These are phyloP conservation scores for Thraustochytrium sp. DNA, from an alignment of 352 stramenopile species.

Conservation along the genomic window DNA sequence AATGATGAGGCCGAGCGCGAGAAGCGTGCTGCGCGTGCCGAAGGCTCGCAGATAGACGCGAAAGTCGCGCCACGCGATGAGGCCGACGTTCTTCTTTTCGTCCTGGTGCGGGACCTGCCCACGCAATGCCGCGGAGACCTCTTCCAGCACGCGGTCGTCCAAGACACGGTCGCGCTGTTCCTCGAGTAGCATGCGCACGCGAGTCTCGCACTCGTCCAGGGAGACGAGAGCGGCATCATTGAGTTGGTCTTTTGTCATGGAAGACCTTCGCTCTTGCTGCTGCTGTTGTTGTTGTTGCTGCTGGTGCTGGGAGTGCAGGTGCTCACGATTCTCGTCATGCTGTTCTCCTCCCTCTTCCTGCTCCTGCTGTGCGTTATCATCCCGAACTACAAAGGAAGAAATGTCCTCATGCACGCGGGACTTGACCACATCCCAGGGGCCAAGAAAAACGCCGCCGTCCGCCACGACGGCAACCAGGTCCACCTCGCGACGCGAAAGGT, in stretches of 20 bases:
- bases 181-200: neutral
- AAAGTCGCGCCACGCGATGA: slow-evolving; percentile 38
- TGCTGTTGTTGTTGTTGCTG: neutral
- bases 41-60: neutral
- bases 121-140: neutral
- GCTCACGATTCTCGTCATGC: no score
- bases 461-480: slow-evolving; percentile 51
- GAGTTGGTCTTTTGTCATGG: neutral
- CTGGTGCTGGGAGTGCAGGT: neutral
- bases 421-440: slow-evolving; percentile 19
- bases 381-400: neutral
- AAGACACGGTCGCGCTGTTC: neutral
- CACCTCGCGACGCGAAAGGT: slow-evolving; percentile 56
- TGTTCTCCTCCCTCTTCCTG: no score
- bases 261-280: neutral
- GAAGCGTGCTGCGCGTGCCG: neutral
- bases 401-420: neutral
- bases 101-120: neutral
- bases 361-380: no score
- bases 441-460: neutral
- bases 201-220: slow-evolving; percentile 3
- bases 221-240: neutral
- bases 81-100: neutral
- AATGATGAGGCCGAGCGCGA: neutral
- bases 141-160: neutral